Conservation (phyloP, 1,139 yeast species). For the Protomyces macrosporus region DNA sequence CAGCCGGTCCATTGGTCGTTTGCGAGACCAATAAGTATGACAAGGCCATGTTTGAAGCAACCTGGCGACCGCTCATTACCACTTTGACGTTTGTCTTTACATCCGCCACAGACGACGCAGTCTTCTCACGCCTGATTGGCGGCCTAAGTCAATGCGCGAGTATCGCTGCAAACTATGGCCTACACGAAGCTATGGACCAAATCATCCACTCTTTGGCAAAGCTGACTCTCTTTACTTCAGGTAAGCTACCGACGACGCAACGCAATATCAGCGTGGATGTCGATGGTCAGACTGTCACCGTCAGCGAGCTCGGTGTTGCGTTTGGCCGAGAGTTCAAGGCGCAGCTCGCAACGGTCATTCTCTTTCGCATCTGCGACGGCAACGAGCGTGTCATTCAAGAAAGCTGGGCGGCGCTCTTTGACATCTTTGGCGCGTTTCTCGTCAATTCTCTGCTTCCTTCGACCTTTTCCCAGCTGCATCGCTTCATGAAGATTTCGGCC, state of each 20-base stretch:
- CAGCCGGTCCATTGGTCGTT: conserved; percentile 35
- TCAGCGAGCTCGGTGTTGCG: conserved; percentile 73
- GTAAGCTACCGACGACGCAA: conserved; percentile 37
- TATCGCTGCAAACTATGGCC: conserved; percentile 61
- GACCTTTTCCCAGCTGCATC: conserved; percentile 60
- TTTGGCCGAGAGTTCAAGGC: conserved; percentile 90
- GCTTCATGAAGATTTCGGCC: conserved; percentile 47
- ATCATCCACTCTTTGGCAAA: conserved; percentile 60
- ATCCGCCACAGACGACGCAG: conserved; percentile 85
- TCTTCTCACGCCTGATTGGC: conserved; percentile 78
- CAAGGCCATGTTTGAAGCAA: conserved; percentile 57
- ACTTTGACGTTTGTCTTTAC: conserved; percentile 72
- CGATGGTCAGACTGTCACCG: conserved; percentile 56
- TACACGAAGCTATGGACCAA: conserved; percentile 56
- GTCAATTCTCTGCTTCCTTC: conserved; percentile 72
- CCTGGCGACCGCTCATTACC: conserved; percentile 58
- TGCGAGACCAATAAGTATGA: conserved; percentile 51
- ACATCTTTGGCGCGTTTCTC: conserved; percentile 59
- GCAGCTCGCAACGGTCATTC: conserved; percentile 77
- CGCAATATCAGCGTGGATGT: conserved; percentile 40
- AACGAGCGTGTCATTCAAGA: conserved; percentile 46
- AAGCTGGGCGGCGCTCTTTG: conserved; percentile 56
- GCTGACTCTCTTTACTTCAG: conserved; percentile 43
- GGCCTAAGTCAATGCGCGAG: conserved; percentile 79
- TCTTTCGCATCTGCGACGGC: conserved; percentile 68